Conservation (phyloP, 1,284 basidiomycete genomes). For the Sporisorium sorghi region DNA sequence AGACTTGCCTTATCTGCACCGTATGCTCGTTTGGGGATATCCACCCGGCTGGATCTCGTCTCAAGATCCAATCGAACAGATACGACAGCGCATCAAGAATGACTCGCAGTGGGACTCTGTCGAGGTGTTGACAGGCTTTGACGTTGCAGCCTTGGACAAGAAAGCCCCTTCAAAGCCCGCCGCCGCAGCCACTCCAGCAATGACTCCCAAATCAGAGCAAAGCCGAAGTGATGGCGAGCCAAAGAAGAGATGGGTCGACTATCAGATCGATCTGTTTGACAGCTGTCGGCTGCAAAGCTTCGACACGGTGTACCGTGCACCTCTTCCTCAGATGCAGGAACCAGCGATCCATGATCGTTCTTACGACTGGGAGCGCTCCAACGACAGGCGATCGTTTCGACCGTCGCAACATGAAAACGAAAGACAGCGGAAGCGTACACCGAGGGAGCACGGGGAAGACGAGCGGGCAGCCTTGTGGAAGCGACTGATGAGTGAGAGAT, state of each 20-base stretch:
- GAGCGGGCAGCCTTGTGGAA: conserved; percentile 23
- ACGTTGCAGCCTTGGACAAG: conserved; percentile 5
- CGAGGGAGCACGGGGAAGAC: not conserved
- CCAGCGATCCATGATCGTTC: not conserved
- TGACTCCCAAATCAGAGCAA: not conserved
- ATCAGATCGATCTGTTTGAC: conserved; percentile 29
- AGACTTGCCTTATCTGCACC: conserved; percentile 22
- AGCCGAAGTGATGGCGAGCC: not conserved
- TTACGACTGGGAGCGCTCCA: not conserved
- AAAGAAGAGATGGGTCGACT: conserved; percentile 31
- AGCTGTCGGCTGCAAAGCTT: conserved; percentile 29
- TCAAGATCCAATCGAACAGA: conserved; percentile 20
- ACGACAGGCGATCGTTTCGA: not conserved
- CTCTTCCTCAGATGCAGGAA: conserved; percentile 19
- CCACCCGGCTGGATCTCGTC: conserved; percentile 34
- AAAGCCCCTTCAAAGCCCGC: not conserved
- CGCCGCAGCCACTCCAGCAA: not conserved
- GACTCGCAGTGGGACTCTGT: conserved; percentile 32
- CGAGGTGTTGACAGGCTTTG: conserved; percentile 19
- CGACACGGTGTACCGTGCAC: conserved; percentile 23
- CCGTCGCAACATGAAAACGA: not conserved
- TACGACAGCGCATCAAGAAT: conserved; percentile 13
- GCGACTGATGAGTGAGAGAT: conserved; percentile 8
- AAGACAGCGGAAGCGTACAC: not conserved
- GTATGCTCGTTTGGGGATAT: conserved; percentile 41